Percentiles rank a stretch among this genome's conserved stretches.
Evolutionary conservation across 192 early-diverging fungal genomes (phyloP).

Genomic region (Fimicolochytrium jonesii): DNA sequence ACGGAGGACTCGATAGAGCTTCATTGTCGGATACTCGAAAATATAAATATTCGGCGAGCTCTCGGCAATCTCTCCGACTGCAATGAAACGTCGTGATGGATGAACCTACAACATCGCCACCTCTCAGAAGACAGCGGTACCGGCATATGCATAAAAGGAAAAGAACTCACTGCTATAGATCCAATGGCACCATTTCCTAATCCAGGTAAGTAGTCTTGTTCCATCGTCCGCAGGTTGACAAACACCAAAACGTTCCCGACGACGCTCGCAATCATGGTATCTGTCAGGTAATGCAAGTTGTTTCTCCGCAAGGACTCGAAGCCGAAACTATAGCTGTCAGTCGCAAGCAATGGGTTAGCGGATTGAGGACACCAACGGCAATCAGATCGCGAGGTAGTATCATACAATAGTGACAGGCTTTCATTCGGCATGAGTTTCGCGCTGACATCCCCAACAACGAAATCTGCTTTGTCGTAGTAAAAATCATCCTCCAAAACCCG

Average conservation of each 20-base stretch:
- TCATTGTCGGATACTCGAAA: constrained; percentile 48
- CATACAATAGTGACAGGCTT: constrained; percentile 33
- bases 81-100: constrained; percentile 45
- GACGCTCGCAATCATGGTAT: constrained; percentile 39
- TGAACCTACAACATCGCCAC: constrained; percentile 54
- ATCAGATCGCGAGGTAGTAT: neutral
- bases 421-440: constrained; percentile 29
- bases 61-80: constrained; percentile 46
- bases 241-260: constrained; percentile 56
- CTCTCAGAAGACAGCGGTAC: no score
- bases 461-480: constrained; percentile 21
- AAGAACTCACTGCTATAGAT: constrained; percentile 48
- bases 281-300: constrained; percentile 53
- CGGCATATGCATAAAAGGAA: no score
- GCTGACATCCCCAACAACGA: constrained; percentile 12
- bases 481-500: constrained; percentile 14
- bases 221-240: constrained; percentile 45
- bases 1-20: constrained; percentile 40
- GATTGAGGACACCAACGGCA: neutral
- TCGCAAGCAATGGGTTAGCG: neutral
- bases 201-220: constrained; percentile 47
- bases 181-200: constrained; percentile 51
- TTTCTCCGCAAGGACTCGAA: constrained; percentile 53
- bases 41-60: constrained; percentile 51
- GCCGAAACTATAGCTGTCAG: constrained; percentile 41